Conservation (phyloP, 2,329 filamentous ascomycete species). For the Diplodia mutila region DNA sequence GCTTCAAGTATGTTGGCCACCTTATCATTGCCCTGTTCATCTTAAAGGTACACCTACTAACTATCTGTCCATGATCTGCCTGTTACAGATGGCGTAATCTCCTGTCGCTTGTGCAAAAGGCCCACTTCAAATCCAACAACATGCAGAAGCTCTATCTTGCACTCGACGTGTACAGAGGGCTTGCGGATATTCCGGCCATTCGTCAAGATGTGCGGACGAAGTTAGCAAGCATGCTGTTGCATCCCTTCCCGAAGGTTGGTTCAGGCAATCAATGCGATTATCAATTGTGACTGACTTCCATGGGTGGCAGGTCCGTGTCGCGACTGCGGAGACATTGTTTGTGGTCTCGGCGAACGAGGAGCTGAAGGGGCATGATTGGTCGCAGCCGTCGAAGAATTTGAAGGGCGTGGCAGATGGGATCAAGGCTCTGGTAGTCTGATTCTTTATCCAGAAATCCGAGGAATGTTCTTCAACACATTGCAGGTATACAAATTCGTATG, state of each 20-base stretch:
- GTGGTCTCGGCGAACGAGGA: conserved; percentile 41
- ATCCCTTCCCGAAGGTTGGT: conserved; percentile 69
- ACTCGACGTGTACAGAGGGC: conserved; percentile 74
- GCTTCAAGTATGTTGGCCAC: conserved; percentile 58
- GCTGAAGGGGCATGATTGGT: conserved; percentile 44
- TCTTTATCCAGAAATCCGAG: not conserved
- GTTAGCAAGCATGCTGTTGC: conserved; percentile 71
- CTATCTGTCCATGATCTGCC: not conserved
- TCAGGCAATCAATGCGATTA: too few species aligned
- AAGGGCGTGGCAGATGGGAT: conserved; percentile 35
- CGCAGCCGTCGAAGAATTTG: conserved; percentile 38
- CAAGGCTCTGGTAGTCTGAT: conserved; percentile 4
- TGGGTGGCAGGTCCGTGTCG: conserved; percentile 36
- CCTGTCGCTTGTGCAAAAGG: conserved; percentile 73
- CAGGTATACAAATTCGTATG: too few species aligned
- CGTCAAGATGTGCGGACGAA: conserved; percentile 66
- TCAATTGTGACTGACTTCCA: not conserved
- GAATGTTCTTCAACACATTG: not conserved
- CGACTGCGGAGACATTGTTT: conserved; percentile 48
- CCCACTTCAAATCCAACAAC: conserved; percentile 81
- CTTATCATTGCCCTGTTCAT: not conserved
- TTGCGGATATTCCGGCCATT: conserved; percentile 56
- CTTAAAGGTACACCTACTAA: not conserved
- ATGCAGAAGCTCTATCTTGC: conserved; percentile 81
- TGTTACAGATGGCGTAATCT: conserved; percentile 59